These are phyloP conservation scores for Emydomyces testavorans DNA, from an alignment of 2,329 filamentous ascomycete species.

Conservation along the genomic window DNA sequence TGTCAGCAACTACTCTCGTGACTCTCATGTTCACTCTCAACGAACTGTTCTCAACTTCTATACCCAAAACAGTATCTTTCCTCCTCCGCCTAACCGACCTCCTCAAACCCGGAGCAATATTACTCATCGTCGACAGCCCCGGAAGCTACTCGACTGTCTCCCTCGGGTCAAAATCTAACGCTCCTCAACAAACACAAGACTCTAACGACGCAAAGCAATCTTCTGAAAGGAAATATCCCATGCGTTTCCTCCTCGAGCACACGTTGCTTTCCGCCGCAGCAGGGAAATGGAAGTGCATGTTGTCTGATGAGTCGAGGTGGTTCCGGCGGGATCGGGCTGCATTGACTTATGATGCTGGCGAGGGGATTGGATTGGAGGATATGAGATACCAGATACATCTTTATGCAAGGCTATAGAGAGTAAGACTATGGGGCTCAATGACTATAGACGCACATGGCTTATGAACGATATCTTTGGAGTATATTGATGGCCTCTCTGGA, in stretches of 20 bases:
- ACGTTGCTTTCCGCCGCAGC: slow-evolving; percentile 49
- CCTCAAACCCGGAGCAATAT: slow-evolving; percentile 49
- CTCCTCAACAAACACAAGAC: not conserved
- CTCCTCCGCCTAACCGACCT: slow-evolving; percentile 55
- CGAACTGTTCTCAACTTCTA: slow-evolving; percentile 73
- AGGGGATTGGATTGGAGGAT: slow-evolving; percentile 79
- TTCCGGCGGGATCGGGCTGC: slow-evolving; percentile 55
- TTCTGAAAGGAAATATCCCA: slow-evolving; percentile 58
- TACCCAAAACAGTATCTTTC: slow-evolving; percentile 64
- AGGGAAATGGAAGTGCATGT: slow-evolving; percentile 59
- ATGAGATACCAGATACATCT: slow-evolving; percentile 92
- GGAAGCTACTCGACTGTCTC: slow-evolving; percentile 82
- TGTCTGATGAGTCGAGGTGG: slow-evolving; percentile 70
- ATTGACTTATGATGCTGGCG: slow-evolving; percentile 70
- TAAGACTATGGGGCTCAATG: not conserved
- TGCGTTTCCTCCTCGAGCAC: slow-evolving; percentile 85
- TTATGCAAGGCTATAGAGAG: slow-evolving; percentile 43
- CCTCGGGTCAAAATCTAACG: slow-evolving; percentile 38
- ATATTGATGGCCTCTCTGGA: no score
- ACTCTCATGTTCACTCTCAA: slow-evolving; percentile 92
- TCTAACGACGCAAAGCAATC: slow-evolving; percentile 10
- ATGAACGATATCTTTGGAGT: no score
- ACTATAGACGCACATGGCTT: no score
- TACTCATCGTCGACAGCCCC: slow-evolving; percentile 84
- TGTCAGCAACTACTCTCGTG: slow-evolving; percentile 41